Base-by-base conservation (phyloP, 1,284 basidiomycete species). In the Marasmius tenuissimus region DNA sequence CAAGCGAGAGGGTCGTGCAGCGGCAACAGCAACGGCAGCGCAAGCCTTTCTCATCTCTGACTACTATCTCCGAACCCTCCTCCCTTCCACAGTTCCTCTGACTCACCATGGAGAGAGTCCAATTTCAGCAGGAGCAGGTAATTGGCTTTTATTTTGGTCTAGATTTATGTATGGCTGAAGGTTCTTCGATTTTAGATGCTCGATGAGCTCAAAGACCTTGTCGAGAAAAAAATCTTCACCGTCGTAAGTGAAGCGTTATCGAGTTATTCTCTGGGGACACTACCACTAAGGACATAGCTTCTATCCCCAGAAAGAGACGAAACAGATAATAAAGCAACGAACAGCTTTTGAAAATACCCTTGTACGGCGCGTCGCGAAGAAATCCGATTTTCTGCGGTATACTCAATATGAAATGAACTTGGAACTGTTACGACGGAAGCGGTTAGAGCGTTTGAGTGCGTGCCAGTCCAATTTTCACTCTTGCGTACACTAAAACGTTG, bases 121-220 rank as follows among this genome's bases (percentile, higher is more conserved):
- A 97, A 69, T 97, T 93, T 70, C 89, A 96, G 78, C 92, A 97
- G 74, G 96, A 97, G 88, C 89, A 94, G 81, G 87, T 82, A 62
- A 59, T 77, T 67, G 16, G 45, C 51, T 7, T 4, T 37, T 22
- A 22, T 18, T 2, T 53, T 33, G 10, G 18, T 45, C 39, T 34
- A 53, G 7, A 18, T 47, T 4, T 38, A 34, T 1, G 10, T 11
- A 55, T 53, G 20, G n/a, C 35, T 34, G 34, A 34, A 37, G 20
- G 38, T 7, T 27, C 27, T 40, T 60, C 59, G 58, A 62, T 58
- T 48, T 37, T 68, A 91, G 87, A 96, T 96, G 85, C 91, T 97
- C 83, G 87, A 92, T 60, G 96, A 98, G 87, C 91, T 98, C 70
- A 96, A 95, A 77, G 94, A 97, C 76, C 83, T 98, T 27, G 88